These are phyloP conservation scores for Schwanniomyces vanrijiae DNA, from an alignment of 805 yeast genomes.

Conservation along the genomic window DNA sequence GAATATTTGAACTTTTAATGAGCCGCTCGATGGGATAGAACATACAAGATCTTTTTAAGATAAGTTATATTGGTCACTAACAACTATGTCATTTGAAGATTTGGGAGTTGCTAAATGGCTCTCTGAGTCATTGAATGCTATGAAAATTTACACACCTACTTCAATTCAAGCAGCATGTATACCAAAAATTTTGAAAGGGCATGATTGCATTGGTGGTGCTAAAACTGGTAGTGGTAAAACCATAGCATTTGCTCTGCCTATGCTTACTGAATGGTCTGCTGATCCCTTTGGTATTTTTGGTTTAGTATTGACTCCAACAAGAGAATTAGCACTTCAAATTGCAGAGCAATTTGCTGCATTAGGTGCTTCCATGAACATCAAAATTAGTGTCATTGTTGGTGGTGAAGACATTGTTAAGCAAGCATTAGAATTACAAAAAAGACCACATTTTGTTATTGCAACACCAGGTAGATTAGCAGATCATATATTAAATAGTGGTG, in stretches of 20 bases:
- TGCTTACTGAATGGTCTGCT: slow-evolving; percentile 90
- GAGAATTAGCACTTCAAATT: slow-evolving; percentile 94
- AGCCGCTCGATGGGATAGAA: slow-evolving; percentile 6
- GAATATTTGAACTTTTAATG: neutral
- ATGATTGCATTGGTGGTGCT: slow-evolving; percentile 97
- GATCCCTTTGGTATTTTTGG: slow-evolving; percentile 95
- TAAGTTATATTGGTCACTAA: neutral
- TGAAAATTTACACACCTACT: slow-evolving; percentile 84
- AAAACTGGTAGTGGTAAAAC: slow-evolving; percentile 98
- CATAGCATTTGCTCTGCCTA: slow-evolving; percentile 96
- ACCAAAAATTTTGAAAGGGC: slow-evolving; percentile 78
- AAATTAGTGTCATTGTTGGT: slow-evolving; percentile 85
- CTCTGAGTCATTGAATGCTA: slow-evolving; percentile 70
- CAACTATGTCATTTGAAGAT: slow-evolving; percentile 46
- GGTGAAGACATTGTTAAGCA: slow-evolving; percentile 94
- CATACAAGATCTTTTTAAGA: too few species aligned
- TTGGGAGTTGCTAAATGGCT: slow-evolving; percentile 89
- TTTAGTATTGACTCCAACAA: slow-evolving; percentile 81
- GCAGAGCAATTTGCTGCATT: slow-evolving; percentile 95
- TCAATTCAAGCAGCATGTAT: slow-evolving; percentile 86
- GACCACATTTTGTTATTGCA: slow-evolving; percentile 94
- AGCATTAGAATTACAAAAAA: slow-evolving; percentile 72
- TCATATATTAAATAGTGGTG: slow-evolving; percentile 84
- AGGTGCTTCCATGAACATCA: slow-evolving; percentile 85
- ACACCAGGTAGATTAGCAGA: slow-evolving; percentile 97